Evolutionary conservation across 2,329 filamentous ascomycete species (phyloP).

Genomic region (Pezicula neosporulosa): DNA sequence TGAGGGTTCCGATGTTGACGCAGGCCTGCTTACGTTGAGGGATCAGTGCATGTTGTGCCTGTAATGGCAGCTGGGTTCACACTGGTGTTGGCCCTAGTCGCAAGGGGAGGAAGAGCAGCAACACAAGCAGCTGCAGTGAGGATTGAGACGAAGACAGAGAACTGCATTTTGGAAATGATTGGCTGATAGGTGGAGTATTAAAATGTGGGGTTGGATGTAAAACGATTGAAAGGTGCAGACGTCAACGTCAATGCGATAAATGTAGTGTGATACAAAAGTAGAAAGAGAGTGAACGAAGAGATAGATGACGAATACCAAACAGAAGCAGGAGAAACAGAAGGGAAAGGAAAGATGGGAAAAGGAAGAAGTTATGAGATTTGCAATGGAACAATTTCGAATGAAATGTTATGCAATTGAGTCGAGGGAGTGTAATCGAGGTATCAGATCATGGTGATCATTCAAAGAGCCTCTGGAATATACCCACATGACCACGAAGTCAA

Average conservation of each 20-base stretch:
- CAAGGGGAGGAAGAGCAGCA: slow-evolving; percentile 4
- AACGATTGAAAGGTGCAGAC: not conserved
- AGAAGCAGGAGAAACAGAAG: too few species aligned
- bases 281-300: not conserved
- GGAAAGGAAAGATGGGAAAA: too few species aligned
- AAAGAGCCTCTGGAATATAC: not conserved
- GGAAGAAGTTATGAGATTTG: too few species aligned
- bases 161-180: slow-evolving; percentile 11
- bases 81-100: slow-evolving; percentile 14
- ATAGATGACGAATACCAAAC: too few species aligned
- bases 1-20: not conserved
- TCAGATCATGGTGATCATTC: not conserved
- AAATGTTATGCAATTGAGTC: not conserved
- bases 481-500: not conserved
- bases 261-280: not conserved
- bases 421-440: not conserved
- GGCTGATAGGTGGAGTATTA: not conserved
- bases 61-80: slow-evolving; percentile 28
- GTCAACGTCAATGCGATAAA: not conserved
- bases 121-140: slow-evolving; percentile 5
- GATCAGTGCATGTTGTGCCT: slow-evolving; percentile 29
- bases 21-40: slow-evolving; percentile 19
- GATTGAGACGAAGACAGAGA: slow-evolving; percentile 10
- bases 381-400: not conserved
- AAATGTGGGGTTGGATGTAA: not conserved